A percentile compares a stretch with the other conserved stretches of the same genome.
These are phyloP conservation scores for Ustilago vetiveriae DNA, from an alignment of 1,284 basidiomycete species.

Conservation along the genomic window DNA sequence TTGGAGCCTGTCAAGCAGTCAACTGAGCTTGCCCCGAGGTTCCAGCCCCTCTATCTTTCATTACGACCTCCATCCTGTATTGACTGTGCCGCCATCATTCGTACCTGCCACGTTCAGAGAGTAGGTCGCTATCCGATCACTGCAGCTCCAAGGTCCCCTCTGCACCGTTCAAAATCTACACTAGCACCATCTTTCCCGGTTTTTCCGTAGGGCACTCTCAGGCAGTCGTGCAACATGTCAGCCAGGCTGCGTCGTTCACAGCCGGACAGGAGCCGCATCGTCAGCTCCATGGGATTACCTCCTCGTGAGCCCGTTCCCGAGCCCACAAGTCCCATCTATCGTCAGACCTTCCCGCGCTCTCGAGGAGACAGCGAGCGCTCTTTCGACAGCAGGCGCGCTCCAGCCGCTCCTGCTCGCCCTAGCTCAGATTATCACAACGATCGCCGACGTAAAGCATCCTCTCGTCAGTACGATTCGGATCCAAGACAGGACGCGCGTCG, in stretches of 20 bases:
- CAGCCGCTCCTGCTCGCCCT: conserved; percentile 6
- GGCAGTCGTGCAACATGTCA: conserved; percentile 15
- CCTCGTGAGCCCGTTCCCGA: conserved; percentile 30
- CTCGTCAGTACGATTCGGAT: conserved; percentile 15
- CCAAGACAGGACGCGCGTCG: conserved; percentile 15
- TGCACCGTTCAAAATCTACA: no score
- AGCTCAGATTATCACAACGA: conserved; percentile 12
- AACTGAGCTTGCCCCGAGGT: no score
- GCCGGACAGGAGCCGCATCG: conserved; percentile 36
- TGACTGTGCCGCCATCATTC: no score
- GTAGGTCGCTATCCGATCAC: no score
- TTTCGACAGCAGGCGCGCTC: conserved; percentile 18
- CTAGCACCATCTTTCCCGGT: no score
- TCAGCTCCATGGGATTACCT: conserved; percentile 41
- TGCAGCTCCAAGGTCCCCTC: no score
- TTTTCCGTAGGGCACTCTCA: neutral
- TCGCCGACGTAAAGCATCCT: conserved; percentile 10
- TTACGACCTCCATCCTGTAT: no score
- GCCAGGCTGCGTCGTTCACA: conserved; percentile 20
- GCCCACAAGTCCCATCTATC: conserved; percentile 27
- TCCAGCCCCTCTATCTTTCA: no score
- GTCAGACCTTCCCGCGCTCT: conserved; percentile 25
- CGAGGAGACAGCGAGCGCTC: conserved; percentile 37
- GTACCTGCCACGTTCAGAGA: no score
- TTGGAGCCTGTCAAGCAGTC: no score